These are phyloP conservation scores for Cyberlindnera xylosilytica DNA, from an alignment of 805 yeast species.

Conservation along the genomic window DNA sequence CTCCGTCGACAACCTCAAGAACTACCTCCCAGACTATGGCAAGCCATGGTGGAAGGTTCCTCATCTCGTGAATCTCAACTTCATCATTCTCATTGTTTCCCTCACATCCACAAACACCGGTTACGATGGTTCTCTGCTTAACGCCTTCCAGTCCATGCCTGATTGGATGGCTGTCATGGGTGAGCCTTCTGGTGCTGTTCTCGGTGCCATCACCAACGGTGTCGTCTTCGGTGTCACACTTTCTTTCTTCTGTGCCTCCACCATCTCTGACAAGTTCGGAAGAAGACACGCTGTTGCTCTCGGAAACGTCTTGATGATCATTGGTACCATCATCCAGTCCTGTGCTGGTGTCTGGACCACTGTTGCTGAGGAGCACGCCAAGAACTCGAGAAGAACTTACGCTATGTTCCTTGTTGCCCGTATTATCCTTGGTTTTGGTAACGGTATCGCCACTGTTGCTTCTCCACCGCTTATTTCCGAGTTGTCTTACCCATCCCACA, in stretches of 20 bases:
- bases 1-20: slow-evolving; percentile 13
- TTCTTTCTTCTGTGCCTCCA: slow-evolving; percentile 29
- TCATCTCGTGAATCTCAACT: slow-evolving; percentile 37
- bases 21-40: slow-evolving; percentile 27
- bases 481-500: slow-evolving; percentile 45
- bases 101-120: slow-evolving; percentile 47
- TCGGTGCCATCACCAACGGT: slow-evolving; percentile 43
- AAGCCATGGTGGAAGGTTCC: slow-evolving; percentile 35
- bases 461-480: slow-evolving; percentile 54
- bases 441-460: slow-evolving; percentile 39
- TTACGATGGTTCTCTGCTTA: slow-evolving; percentile 47
- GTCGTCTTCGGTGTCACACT: slow-evolving; percentile 39
- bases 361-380: slow-evolving; percentile 5
- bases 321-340: slow-evolving; percentile 29
- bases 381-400: slow-evolving; percentile 21
- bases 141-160: slow-evolving; percentile 45
- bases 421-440: slow-evolving; percentile 48
- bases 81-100: slow-evolving; percentile 38
- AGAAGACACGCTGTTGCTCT: slow-evolving; percentile 33
- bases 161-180: slow-evolving; percentile 40
- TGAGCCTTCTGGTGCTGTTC: slow-evolving; percentile 35
- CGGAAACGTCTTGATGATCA: slow-evolving; percentile 25
- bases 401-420: slow-evolving; percentile 30
- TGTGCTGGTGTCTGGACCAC: slow-evolving; percentile 25
- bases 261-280: slow-evolving; percentile 37